Base-by-base conservation (phyloP, 345 rosid species). In the Eucalyptus guilfoylei region DNA sequence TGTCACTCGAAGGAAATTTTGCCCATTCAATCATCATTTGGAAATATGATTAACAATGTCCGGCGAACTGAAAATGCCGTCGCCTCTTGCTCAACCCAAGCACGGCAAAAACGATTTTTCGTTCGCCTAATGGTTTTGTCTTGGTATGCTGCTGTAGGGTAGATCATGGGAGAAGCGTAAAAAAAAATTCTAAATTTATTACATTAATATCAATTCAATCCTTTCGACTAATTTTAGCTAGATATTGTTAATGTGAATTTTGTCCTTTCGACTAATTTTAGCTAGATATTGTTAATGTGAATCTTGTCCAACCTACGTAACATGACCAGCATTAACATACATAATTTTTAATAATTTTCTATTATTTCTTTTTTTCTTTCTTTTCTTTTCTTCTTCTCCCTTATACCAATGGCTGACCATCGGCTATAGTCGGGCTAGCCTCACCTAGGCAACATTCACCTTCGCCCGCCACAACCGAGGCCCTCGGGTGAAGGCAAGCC, bases 261-360 rank as follows among this genome's bases (percentile, higher is more conserved):
- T 52, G 5, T n/a, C n/a, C n/a, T n/a, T n/a, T n/a, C n/a, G n/a
- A n/a, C n/a, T n/a, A n/a, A n/a, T n/a, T n/a, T n/a, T n/a, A n/a
- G n/a, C n/a, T n/a, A n/a, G n/a, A n/a, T n/a, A n/a, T n/a, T n/a
- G n/a, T n/a, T n/a, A n/a, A n/a, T n/a, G n/a, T n/a, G n/a, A n/a
- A n/a, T n/a, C n/a, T n/a, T n/a, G n/a, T 21, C 2, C 26, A 2
- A 52, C 58, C 0, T 4, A 52, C 0, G 1, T 52, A 1, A 52
- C 26, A 52, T 4, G 11, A 2, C 11, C 2, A 21, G 0, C 0
- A 0, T 23, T 17, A 50, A 17, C 55, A 1, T 21, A 1, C 58
- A 52, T 52, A 52, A 52, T 52, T 52, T 52, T 52, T 52, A 19
- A 52, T n/a, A n/a, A n/a, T n/a, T n/a, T n/a, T n/a, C n/a, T n/a